These are phyloP conservation scores for Mucor racemosus DNA, from an alignment of 371 early-diverging fungal genomes.

Conservation along the genomic window DNA sequence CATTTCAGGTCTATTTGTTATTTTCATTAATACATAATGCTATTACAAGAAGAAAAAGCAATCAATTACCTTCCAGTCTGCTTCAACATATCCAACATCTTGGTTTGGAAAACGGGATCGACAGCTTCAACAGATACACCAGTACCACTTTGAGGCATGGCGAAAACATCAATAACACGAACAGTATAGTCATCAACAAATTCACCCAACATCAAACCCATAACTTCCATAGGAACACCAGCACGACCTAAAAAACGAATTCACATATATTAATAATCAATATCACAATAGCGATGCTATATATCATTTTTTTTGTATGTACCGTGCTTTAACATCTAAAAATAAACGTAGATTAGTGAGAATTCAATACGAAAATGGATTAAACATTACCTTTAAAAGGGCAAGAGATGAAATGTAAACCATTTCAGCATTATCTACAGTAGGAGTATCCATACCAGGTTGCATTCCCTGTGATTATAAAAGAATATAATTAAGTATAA, in stretches of 20 bases:
- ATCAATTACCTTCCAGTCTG: constrained; percentile 90
- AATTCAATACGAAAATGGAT: background rate
- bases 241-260: constrained; percentile 86
- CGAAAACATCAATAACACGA: constrained; percentile 99
- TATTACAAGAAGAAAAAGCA: background rate
- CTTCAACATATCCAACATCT: constrained; percentile 99
- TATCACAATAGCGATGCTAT: background rate
- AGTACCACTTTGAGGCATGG: constrained; percentile 99
- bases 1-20: constrained; percentile 86
- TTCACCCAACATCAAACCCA: constrained; percentile 99
- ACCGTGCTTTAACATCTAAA: constrained; percentile 92
- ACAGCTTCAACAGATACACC: constrained; percentile 99
- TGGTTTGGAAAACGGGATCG: constrained; percentile 99
- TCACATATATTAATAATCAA: background rate
- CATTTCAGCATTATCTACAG: constrained; percentile 98
- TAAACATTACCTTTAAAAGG: constrained; percentile 84
- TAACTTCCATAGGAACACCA: constrained; percentile 99
- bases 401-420: constrained; percentile 99
- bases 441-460: constrained; percentile 85
- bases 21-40: background rate
- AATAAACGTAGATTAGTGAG: background rate
- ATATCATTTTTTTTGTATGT: constrained; percentile 8
- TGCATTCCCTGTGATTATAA: constrained; percentile 50
- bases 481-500: background rate
- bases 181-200: constrained; percentile 99